Percentiles rank a stretch among this genome's conserved stretches.
Conservation (phyloP, 805 yeast genomes). For the Spathaspora gorwiae region DNA sequence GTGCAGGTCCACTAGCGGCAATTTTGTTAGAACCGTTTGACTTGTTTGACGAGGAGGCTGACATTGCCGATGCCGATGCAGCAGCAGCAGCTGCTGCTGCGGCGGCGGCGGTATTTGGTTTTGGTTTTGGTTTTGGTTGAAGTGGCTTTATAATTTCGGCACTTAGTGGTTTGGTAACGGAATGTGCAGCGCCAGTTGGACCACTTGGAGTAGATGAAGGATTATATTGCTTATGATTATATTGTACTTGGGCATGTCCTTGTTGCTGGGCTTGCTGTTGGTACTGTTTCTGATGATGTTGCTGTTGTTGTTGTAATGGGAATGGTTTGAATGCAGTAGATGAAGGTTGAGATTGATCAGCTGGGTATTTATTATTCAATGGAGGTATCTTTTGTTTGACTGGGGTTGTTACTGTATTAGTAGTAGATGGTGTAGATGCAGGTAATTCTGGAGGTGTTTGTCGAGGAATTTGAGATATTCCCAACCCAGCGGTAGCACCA, state of each 20-base stretch:
- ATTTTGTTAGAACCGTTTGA: background rate
- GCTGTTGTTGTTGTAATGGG: background rate
- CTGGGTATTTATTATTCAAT: background rate
- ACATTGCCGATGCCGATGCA: background rate
- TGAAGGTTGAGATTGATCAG: constrained; percentile 7
- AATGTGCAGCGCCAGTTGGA: constrained; percentile 6
- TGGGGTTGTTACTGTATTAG: constrained; percentile 7
- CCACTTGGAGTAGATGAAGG: background rate
- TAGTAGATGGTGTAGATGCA: background rate
- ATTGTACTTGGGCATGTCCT: constrained; percentile 2
- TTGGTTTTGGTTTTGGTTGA: constrained; percentile 17
- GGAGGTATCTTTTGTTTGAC: background rate
- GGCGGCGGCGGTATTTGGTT: background rate
- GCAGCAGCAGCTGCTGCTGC: constrained; percentile 2
- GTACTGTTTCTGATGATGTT: background rate
- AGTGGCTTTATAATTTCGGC: constrained; percentile 19
- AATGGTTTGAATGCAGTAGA: constrained; percentile 5
- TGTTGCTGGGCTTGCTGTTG: background rate
- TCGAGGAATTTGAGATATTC: constrained; percentile 15
- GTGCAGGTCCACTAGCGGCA: constrained; percentile 8
- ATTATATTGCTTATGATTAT: background rate
- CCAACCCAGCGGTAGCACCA: background rate
- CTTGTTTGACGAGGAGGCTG: background rate
- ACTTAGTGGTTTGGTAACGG: constrained; percentile 11
- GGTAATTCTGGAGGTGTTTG: constrained; percentile 31